These are phyloP conservation scores for Aspergillus texensis DNA, from an alignment of 2,329 filamentous ascomycete genomes.

Conservation along the genomic window DNA sequence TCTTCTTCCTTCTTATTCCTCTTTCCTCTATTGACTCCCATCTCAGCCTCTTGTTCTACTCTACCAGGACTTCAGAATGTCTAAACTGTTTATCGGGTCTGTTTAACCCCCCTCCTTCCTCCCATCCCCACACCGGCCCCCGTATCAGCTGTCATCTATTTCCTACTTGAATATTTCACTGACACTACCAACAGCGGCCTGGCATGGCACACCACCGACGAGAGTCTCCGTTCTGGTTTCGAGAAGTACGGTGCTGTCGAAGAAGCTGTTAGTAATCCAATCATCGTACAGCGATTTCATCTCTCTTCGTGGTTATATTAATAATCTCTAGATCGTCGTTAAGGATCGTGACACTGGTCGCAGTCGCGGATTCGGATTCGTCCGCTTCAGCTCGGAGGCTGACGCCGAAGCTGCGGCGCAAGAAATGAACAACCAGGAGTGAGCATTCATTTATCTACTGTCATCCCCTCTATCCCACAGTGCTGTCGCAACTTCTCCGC, in stretches of 20 bases:
- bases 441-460: conserved; percentile 42
- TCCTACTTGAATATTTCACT: background rate
- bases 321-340: conserved; percentile 75
- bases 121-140: background rate
- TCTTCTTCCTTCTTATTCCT: background rate
- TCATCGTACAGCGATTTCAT: background rate
- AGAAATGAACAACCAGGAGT: conserved; percentile 66
- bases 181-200: conserved; percentile 68
- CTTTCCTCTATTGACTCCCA: conserved; percentile 9
- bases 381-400: conserved; percentile 68
- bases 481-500: conserved; percentile 19
- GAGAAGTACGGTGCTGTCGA: conserved; percentile 88
- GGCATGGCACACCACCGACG: conserved; percentile 96
- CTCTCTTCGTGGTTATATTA: conserved; percentile 9
- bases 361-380: conserved; percentile 96
- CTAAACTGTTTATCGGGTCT: conserved; percentile 94
- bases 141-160: background rate
- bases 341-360: conserved; percentile 96
- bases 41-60: conserved; percentile 4
- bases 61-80: conserved; percentile 60
- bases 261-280: conserved; percentile 77
- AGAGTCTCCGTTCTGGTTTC: conserved; percentile 84
- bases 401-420: conserved; percentile 48
- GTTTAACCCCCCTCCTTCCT: conserved; percentile 34
- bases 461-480: conserved; percentile 16